A percentile compares a stretch with the other conserved stretches of the same genome.
Conservation (phyloP, 1,139 yeast genomes). For the Kurtzmaniella quercitrusa region DNA sequence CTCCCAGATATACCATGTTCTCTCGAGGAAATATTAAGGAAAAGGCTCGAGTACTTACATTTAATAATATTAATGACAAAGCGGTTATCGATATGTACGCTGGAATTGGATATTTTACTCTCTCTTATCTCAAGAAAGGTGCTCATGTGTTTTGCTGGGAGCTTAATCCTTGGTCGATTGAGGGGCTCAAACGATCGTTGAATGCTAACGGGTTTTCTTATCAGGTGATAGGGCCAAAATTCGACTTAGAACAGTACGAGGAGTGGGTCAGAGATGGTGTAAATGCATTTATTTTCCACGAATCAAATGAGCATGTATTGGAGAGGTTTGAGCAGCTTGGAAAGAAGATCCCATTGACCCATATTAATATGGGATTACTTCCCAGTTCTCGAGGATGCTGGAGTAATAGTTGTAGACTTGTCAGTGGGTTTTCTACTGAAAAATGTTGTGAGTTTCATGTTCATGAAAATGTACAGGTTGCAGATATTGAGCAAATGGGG, state of each 20-base stretch:
- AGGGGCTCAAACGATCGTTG: slow-evolving; percentile 62
- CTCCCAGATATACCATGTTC: slow-evolving; percentile 83
- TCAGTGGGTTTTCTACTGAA: slow-evolving; percentile 4
- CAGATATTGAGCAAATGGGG: slow-evolving; percentile 36
- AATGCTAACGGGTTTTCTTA: slow-evolving; percentile 38
- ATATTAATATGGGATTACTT: slow-evolving; percentile 72
- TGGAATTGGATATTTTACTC: slow-evolving; percentile 83
- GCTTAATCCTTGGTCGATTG: slow-evolving; percentile 78
- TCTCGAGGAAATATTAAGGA: slow-evolving; percentile 87
- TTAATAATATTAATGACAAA: slow-evolving; percentile 17
- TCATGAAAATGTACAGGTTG: slow-evolving; percentile 66
- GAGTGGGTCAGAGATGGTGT: slow-evolving; percentile 12
- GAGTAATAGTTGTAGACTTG: slow-evolving; percentile 11
- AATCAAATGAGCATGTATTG: slow-evolving; percentile 52
- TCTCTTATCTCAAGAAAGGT: slow-evolving; percentile 57
- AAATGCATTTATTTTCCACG: slow-evolving; percentile 47
- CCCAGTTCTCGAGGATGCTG: slow-evolving; percentile 50
- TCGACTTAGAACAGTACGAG: slow-evolving; percentile 15
- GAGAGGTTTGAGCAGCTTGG: slow-evolving; percentile 33
- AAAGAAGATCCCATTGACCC: slow-evolving; percentile 35
- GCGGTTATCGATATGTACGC: slow-evolving; percentile 69
- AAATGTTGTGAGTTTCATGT: slow-evolving; percentile 42
- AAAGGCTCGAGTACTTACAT: slow-evolving; percentile 57
- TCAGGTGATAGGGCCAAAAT: slow-evolving; percentile 26
- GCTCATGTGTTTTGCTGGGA: slow-evolving; percentile 76